These are phyloP conservation scores for Mycena rebaudengoi DNA, from an alignment of 768 basidiomycete species.

Conservation along the genomic window DNA sequence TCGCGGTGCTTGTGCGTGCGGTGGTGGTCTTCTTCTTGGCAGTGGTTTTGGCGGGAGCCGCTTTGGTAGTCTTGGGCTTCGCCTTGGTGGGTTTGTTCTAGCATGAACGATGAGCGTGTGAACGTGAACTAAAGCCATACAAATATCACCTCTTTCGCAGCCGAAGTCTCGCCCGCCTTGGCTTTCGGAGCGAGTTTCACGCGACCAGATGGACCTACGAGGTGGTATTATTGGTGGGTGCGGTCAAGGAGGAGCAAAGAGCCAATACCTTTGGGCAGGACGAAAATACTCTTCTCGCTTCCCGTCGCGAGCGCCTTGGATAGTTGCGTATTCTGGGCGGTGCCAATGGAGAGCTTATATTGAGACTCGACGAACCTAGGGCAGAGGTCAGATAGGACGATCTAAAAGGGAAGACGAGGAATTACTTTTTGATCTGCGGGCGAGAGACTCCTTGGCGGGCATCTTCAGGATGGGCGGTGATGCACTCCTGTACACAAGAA, in stretches of 20 bases:
- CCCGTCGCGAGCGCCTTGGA: slow-evolving; percentile 84
- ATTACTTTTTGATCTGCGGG: slow-evolving; percentile 91
- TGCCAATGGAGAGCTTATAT: slow-evolving; percentile 83
- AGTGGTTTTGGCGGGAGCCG: slow-evolving; percentile 2
- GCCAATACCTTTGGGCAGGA: slow-evolving; percentile 82
- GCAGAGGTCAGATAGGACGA: slow-evolving; percentile 24
- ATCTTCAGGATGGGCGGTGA: slow-evolving; percentile 75
- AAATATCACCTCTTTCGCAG: slow-evolving; percentile 64
- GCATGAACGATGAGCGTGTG: slow-evolving; percentile 31
- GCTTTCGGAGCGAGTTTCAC: slow-evolving; percentile 74
- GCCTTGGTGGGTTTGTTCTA: slow-evolving; percentile 57
- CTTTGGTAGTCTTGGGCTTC: slow-evolving; percentile 33
- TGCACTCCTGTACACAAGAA: slow-evolving; percentile 73
- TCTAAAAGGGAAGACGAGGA: not conserved
- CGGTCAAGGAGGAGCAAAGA: slow-evolving; percentile 4
- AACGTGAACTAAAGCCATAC: not conserved
- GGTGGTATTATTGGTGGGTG: slow-evolving; percentile 27
- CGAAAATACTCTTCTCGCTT: slow-evolving; percentile 82
- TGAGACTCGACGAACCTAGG: slow-evolving; percentile 86
- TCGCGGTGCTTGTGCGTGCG: slow-evolving; percentile 25
- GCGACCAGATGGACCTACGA: slow-evolving; percentile 69
- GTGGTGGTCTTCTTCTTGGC: slow-evolving; percentile 20
- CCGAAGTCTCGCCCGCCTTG: slow-evolving; percentile 48
- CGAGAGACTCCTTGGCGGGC: slow-evolving; percentile 88
- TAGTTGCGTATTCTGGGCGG: slow-evolving; percentile 81